A percentile compares a stretch with the other conserved stretches of the same genome.
Evolutionary conservation across 1,139 yeast genomes (phyloP).

Genomic region (Schizosaccharomyces versatilis): DNA sequence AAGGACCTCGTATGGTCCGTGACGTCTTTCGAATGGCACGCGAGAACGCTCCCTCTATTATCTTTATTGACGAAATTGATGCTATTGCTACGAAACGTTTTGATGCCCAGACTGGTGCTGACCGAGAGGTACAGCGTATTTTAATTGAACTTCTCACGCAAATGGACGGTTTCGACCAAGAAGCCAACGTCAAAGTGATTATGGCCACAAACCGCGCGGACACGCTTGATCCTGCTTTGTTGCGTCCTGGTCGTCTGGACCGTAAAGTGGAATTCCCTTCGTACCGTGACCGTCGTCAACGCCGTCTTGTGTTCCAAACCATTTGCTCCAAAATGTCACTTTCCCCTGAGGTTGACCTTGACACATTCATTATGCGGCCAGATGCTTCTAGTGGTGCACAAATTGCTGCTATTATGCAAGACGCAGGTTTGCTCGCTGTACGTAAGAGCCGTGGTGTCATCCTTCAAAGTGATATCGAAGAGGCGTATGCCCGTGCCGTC

Average conservation of each 20-base stretch:
- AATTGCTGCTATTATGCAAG: slow-evolving; percentile 98
- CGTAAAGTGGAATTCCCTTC: slow-evolving; percentile 95
- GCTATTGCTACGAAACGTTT: slow-evolving; percentile 98
- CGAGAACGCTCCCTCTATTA: slow-evolving; percentile 89
- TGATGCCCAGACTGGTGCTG: slow-evolving; percentile 98
- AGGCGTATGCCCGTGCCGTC: slow-evolving; percentile 90
- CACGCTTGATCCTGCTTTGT: slow-evolving; percentile 88
- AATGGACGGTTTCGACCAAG: slow-evolving; percentile 97
- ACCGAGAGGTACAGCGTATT: slow-evolving; percentile 96
- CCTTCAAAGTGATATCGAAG: slow-evolving; percentile 67
- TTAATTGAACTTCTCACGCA: slow-evolving; percentile 86
- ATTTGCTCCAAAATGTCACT: slow-evolving; percentile 94
- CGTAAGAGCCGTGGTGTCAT: slow-evolving; percentile 93
- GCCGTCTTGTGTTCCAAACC: slow-evolving; percentile 86
- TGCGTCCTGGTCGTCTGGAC: slow-evolving; percentile 95
- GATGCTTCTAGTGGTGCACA: slow-evolving; percentile 95
- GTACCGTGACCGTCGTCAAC: slow-evolving; percentile 85
- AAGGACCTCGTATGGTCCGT: slow-evolving; percentile 98
- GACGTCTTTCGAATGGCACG: slow-evolving; percentile 93
- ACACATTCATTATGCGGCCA: slow-evolving; percentile 79
- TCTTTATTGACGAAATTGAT: slow-evolving; percentile 93
- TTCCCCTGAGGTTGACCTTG: slow-evolving; percentile 93
- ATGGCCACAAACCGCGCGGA: slow-evolving; percentile 99
- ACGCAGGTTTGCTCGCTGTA: slow-evolving; percentile 95
- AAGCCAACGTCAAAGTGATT: slow-evolving; percentile 84